Conservation (phyloP, 2,329 filamentous ascomycete genomes). For the Arthroderma sp. region DNA sequence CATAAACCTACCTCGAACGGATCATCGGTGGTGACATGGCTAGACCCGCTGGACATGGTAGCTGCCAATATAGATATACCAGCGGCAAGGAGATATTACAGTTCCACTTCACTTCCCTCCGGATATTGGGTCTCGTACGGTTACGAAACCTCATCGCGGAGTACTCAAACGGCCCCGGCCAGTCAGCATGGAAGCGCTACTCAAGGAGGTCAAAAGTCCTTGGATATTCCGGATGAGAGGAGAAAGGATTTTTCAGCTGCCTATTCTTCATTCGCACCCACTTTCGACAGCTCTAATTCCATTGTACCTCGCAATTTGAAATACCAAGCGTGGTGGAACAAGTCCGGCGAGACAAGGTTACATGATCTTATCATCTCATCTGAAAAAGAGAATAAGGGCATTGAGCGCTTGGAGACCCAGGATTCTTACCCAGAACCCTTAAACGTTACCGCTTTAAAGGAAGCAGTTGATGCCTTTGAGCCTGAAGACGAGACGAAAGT, state of each 20-base stretch:
- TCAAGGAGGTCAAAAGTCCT: not conserved
- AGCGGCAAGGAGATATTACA: constrained; percentile 29
- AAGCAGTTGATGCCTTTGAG: constrained; percentile 30
- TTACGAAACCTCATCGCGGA: constrained; percentile 1
- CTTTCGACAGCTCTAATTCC: constrained; percentile 32
- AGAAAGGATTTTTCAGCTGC: constrained; percentile 18
- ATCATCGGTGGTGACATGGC: constrained; percentile 24
- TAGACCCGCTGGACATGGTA: constrained; percentile 28
- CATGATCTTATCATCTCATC: constrained; percentile 16
- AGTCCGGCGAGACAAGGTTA: constrained; percentile 27
- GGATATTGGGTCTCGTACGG: constrained; percentile 34
- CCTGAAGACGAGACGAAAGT: constrained; percentile 19
- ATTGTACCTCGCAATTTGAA: constrained; percentile 31
- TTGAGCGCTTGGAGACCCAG: constrained; percentile 13
- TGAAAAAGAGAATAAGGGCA: too few relatives aligned
- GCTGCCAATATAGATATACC: constrained; percentile 22
- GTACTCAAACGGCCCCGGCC: not conserved
- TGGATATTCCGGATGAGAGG: not conserved
- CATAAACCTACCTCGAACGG: constrained; percentile 21
- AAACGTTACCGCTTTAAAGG: constrained; percentile 28
- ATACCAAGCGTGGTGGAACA: constrained; percentile 34
- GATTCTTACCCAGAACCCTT: constrained; percentile 10
- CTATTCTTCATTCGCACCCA: constrained; percentile 38
- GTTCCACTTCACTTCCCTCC: constrained; percentile 26
- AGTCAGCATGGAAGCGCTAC: not conserved